Percentiles rank a stretch among this genome's conserved stretches.
Evolutionary conservation across 225 moss, liverwort and hornwort species (phyloP).

Genomic region (Lunularia cruciata): DNA sequence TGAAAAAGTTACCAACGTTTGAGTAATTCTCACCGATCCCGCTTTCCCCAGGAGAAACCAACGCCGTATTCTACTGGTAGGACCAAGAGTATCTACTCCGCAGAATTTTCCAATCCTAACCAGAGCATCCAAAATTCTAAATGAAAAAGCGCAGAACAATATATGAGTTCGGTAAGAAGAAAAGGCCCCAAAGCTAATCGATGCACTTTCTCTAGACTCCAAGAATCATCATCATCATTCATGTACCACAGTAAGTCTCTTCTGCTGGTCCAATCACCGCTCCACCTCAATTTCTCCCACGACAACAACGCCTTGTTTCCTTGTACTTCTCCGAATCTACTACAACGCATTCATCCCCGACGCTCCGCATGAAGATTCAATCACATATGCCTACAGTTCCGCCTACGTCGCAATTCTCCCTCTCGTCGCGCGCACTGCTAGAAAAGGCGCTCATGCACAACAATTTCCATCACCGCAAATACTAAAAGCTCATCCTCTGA

Average conservation of each 20-base stretch:
- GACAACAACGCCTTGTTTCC: neutral
- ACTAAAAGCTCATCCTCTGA: no score
- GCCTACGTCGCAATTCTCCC: neutral
- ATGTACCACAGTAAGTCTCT: neutral
- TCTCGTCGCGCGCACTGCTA: neutral
- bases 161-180: neutral
- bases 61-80: neutral
- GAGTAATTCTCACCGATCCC: slow-evolving; percentile 7
- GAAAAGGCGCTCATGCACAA: neutral
- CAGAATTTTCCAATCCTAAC: slow-evolving; percentile 12
- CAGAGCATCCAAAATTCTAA: neutral
- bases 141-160: neutral
- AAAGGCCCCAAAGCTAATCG: neutral
- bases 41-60: neutral
- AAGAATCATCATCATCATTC: neutral
- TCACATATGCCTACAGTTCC: neutral
- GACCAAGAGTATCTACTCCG: slow-evolving; percentile 13
- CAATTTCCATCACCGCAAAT: slow-evolving; percentile 5
- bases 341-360: neutral
- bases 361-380: slow-evolving; percentile 6
- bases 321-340: slow-evolving; percentile 1
- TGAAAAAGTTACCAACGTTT: neutral
- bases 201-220: slow-evolving; percentile 10
- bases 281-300: neutral
- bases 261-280: neutral